phyloP scores from a whole-genome alignment of 225 moss, liverwort and hornwort genomes.

The Polytrichum formosum region DNA sequence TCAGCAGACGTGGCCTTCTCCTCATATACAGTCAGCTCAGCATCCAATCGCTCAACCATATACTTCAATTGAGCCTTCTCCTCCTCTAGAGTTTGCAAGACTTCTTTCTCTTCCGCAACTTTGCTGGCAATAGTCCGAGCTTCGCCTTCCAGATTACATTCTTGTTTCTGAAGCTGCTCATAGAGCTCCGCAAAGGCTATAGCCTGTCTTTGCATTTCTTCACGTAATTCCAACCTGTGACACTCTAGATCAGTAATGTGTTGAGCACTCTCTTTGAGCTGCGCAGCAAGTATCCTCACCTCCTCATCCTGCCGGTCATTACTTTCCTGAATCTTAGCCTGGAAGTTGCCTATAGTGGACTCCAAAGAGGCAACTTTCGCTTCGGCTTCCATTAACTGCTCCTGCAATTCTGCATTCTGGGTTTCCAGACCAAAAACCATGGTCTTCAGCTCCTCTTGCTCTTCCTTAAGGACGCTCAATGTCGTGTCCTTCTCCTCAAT shows the following conservation, averaged over 20 bases:
- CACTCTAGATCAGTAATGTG: slow-evolving; percentile 41
- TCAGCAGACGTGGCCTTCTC: slow-evolving; percentile 35
- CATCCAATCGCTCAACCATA: slow-evolving; percentile 51
- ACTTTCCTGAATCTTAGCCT: slow-evolving; percentile 13
- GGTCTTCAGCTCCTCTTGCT: slow-evolving; percentile 47
- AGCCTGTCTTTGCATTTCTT: slow-evolving; percentile 56
- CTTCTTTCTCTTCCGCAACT: slow-evolving; percentile 43
- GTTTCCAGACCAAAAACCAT: slow-evolving; percentile 44
- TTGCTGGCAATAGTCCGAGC: slow-evolving; percentile 29
- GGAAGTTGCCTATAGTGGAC: slow-evolving; percentile 33
- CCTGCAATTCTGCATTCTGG: slow-evolving; percentile 40
- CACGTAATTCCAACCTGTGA: slow-evolving; percentile 42
- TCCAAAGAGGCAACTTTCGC: slow-evolving; percentile 34
- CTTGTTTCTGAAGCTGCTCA: slow-evolving; percentile 46
- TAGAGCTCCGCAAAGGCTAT: slow-evolving; percentile 46
- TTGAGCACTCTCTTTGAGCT: slow-evolving; percentile 44
- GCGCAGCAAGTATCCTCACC: slow-evolving; percentile 40
- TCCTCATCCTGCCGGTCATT: slow-evolving; percentile 36
- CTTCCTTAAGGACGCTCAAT: slow-evolving; percentile 37
- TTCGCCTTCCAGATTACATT: slow-evolving; percentile 41
- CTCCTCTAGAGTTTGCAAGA: slow-evolving; percentile 42
- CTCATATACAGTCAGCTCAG: slow-evolving; percentile 38
- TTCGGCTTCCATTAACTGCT: slow-evolving; percentile 48
- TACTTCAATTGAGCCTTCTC: slow-evolving; percentile 52
- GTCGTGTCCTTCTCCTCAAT: slow-evolving; percentile 30